Conservation (phyloP, 768 basidiomycete genomes). For the Tulasnella sp. region DNA sequence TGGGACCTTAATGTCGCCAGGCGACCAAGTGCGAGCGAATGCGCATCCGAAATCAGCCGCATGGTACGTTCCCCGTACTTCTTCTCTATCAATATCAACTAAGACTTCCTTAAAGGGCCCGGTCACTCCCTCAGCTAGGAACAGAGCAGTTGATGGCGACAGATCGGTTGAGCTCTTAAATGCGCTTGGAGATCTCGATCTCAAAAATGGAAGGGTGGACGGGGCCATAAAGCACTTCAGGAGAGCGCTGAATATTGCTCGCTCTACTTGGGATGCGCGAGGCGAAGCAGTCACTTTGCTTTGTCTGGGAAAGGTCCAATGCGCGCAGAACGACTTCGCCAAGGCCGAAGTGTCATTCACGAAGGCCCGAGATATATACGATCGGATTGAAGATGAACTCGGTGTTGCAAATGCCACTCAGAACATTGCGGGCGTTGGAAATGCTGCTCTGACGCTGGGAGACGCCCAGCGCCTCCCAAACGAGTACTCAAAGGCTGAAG, state of each 20-base stretch:
- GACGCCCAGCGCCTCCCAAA: neutral
- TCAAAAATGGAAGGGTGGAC: neutral
- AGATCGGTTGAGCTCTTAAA: neutral
- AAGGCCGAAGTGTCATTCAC: neutral
- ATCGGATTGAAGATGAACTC: neutral
- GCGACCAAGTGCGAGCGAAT: neutral
- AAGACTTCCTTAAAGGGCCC: neutral
- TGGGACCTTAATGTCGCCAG: neutral
- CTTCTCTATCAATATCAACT: neutral
- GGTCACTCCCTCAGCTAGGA: neutral
- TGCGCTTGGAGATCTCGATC: neutral
- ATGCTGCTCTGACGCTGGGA: neutral
- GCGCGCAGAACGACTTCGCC: neutral
- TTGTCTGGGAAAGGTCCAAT: neutral
- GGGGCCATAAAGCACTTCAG: neutral
- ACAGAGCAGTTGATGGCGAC: neutral
- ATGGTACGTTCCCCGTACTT: neutral
- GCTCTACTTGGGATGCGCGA: neutral
- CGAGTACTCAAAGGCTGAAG: neutral
- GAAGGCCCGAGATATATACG: neutral
- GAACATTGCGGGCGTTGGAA: no score
- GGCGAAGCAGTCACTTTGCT: neutral
- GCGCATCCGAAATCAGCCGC: neutral
- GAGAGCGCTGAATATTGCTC: neutral
- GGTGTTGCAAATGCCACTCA: neutral